phyloP scores from a whole-genome alignment of 169 alveolate genomes.

The Cryptosporidium viatorum region DNA sequence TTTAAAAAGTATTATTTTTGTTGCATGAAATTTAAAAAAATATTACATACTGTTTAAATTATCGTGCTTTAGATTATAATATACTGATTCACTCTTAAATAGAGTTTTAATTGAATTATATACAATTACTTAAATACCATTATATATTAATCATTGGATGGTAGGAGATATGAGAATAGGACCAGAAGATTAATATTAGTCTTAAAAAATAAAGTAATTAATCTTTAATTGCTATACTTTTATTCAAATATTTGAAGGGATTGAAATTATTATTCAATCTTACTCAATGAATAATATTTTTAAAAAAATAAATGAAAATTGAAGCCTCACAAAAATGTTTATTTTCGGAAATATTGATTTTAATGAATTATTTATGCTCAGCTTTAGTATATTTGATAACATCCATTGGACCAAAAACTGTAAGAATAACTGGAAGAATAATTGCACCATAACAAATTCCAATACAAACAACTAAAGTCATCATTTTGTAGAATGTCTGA shows the following conservation, averaged over 20 bases:
- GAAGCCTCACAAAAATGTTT: not conserved
- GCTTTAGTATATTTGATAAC: constrained; percentile 66
- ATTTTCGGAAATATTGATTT: not conserved
- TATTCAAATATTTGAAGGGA: not conserved
- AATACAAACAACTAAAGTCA: constrained; percentile 81
- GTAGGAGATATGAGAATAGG: not conserved
- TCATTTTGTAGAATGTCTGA: constrained; percentile 84
- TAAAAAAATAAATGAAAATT: too few relatives aligned
- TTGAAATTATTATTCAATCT: not conserved
- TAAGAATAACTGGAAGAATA: constrained; percentile 66
- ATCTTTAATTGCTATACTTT: not conserved
- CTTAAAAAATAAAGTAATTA: not conserved
- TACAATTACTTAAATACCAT: too few relatives aligned
- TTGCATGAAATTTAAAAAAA: not conserved
- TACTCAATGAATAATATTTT: too few relatives aligned
- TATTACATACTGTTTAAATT: too few relatives aligned
- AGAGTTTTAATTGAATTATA: too few relatives aligned
- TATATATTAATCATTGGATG: not conserved
- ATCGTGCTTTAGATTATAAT: too few relatives aligned
- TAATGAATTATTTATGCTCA: constrained; percentile 10
- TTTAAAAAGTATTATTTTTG: too few relatives aligned
- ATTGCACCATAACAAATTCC: constrained; percentile 75
- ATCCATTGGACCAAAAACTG: constrained; percentile 75
- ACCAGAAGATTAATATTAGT: not conserved
- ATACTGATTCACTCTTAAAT: too few relatives aligned